Evolutionary conservation across 129 eudicot genomes (phyloP).

Genomic region (Flaveria robusta): DNA sequence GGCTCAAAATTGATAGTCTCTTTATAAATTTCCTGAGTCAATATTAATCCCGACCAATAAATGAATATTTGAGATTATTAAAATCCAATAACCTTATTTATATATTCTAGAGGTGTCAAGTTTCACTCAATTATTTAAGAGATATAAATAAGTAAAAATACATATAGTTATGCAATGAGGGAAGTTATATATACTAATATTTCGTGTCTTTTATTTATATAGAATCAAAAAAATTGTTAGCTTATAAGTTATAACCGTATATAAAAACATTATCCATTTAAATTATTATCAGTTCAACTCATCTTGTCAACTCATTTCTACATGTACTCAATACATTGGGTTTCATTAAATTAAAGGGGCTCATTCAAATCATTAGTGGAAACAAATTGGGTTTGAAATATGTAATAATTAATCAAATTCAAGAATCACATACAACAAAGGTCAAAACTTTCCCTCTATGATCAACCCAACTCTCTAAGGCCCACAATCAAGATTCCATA

Average conservation of each 20-base stretch:
- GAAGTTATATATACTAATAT: background rate
- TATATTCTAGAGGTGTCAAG: no score
- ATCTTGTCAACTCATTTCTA: background rate
- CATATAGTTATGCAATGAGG: background rate
- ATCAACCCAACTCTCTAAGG: slow-evolving; percentile 38
- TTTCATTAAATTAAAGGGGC: slow-evolving; percentile 14
- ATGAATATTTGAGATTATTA: no score
- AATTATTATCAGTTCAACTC: background rate
- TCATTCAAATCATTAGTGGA: slow-evolving; percentile 33
- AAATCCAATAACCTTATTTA: no score
- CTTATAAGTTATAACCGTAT: background rate
- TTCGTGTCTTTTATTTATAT: background rate
- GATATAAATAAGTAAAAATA: background rate
- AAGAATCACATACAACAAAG: slow-evolving; percentile 43
- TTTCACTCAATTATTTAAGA: background rate
- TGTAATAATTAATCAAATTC: slow-evolving; percentile 46
- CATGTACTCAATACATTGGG: background rate
- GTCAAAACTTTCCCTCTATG: slow-evolving; percentile 42
- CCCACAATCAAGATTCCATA: slow-evolving; percentile 49
- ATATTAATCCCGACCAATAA: no score
- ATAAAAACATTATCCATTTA: background rate
- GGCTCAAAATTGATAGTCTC: no score
- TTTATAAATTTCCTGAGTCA: no score
- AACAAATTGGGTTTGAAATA: slow-evolving; percentile 42
- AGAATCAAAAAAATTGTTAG: background rate